Conservation (phyloP, 2,329 filamentous ascomycete species). For the Fusarium staphyleae region DNA sequence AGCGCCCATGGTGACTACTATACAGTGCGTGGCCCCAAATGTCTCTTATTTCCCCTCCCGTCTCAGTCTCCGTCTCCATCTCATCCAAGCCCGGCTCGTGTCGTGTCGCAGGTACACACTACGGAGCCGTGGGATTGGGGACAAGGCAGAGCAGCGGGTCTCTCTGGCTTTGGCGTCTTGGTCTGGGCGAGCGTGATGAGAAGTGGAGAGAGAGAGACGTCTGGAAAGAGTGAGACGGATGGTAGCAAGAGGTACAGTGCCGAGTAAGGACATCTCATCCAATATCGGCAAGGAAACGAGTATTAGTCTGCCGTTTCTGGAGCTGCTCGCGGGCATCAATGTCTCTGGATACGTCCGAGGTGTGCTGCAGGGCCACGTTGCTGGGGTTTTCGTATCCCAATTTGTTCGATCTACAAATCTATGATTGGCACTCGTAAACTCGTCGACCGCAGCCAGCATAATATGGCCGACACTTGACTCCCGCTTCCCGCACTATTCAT, state of each 20-base stretch:
- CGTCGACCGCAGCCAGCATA: conserved; percentile 16
- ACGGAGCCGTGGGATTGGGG: conserved; percentile 28
- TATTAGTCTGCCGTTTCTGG: not conserved
- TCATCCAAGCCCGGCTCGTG: conserved; percentile 17
- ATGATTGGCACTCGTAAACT: conserved; percentile 1
- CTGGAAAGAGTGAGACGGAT: conserved; percentile 17
- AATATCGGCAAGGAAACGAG: conserved; percentile 28
- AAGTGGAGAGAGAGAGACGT: conserved; percentile 25
- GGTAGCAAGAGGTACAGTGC: too few relatives aligned
- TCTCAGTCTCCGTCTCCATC: too few relatives aligned
- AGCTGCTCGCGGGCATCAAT: too few relatives aligned
- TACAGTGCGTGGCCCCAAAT: conserved; percentile 17
- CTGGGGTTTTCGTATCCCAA: conserved; percentile 25
- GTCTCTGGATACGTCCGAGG: conserved; percentile 2
- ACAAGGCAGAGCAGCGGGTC: conserved; percentile 29
- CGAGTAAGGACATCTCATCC: conserved; percentile 15
- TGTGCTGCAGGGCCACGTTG: conserved; percentile 14
- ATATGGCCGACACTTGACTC: conserved; percentile 26
- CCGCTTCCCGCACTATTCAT: conserved; percentile 18
- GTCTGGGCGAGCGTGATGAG: conserved; percentile 23
- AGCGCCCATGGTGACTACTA: not conserved
- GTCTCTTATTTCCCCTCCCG: conserved; percentile 8
- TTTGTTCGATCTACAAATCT: conserved; percentile 26
- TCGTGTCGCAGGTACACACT: conserved; percentile 10
- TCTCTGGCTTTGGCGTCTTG: conserved; percentile 1